These are phyloP conservation scores for Phytopythium kandeliae DNA, from an alignment of 352 stramenopile species.

Conservation along the genomic window DNA sequence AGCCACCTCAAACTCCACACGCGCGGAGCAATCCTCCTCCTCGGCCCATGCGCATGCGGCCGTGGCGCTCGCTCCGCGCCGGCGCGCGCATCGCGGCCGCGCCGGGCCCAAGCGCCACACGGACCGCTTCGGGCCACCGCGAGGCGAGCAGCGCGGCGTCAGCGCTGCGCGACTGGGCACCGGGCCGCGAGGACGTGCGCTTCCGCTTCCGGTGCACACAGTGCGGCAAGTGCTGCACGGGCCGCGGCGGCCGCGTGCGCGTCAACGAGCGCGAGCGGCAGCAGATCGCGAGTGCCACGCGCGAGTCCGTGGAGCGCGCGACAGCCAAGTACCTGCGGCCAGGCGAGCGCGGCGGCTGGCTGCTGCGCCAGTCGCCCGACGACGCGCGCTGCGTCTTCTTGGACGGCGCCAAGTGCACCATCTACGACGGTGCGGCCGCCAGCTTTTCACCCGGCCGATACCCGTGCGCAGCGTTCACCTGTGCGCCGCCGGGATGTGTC, in stretches of 20 bases:
- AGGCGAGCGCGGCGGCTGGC: conserved; percentile 19
- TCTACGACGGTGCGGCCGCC: conserved; percentile 40
- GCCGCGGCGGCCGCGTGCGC: conserved; percentile 51
- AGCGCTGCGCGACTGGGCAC: conserved; percentile 30
- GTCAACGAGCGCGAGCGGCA: conserved; percentile 59
- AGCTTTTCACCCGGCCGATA: too few relatives aligned
- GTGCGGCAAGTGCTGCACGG: conserved; percentile 79
- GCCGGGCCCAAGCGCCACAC: neutral
- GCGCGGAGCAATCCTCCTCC: neutral
- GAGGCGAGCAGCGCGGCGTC: neutral
- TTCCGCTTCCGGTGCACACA: conserved; percentile 68
- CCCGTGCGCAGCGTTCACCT: too few relatives aligned
- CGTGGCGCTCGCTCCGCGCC: neutral
- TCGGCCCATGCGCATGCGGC: neutral
- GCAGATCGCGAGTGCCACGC: conserved; percentile 28
- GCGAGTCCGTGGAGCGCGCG: conserved; percentile 26
- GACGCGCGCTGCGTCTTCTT: conserved; percentile 65
- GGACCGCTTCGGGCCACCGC: neutral
- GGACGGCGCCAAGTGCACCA: conserved; percentile 52
- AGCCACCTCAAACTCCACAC: neutral
- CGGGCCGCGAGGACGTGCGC: conserved; percentile 21
- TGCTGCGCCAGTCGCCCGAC: conserved; percentile 43
- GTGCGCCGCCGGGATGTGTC: neutral
- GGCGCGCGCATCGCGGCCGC: neutral
- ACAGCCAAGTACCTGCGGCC: conserved; percentile 26